A percentile compares a stretch with the other conserved stretches of the same genome.
Evolutionary conservation across 2,329 filamentous ascomycete genomes (phyloP).

Genomic region (Ophiostoma australiae): DNA sequence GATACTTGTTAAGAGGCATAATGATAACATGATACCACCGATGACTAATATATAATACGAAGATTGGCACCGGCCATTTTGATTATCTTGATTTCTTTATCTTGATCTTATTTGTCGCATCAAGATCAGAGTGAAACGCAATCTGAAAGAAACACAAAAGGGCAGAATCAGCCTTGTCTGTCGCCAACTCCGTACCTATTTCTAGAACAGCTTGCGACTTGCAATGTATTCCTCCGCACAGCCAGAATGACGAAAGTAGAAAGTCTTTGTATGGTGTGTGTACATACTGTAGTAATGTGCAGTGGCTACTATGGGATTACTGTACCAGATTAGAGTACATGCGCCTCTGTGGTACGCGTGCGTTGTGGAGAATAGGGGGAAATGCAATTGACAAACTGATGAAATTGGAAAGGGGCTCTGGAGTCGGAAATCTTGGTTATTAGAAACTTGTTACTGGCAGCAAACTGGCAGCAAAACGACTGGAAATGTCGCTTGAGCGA

Average conservation of each 20-base stretch:
- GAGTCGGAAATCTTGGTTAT: not conserved
- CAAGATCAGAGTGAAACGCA: not conserved
- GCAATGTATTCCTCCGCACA: not conserved
- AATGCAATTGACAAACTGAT: not conserved
- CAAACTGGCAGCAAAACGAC: not conserved
- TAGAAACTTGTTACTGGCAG: not conserved
- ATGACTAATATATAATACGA: not conserved
- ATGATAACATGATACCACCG: not conserved
- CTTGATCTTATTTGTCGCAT: not conserved
- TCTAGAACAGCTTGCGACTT: conserved; percentile 1
- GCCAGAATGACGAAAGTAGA: not conserved
- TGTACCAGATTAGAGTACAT: not conserved
- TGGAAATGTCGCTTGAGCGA: not conserved
- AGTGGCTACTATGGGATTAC: too few species aligned
- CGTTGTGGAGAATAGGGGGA: not conserved
- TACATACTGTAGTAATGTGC: too few species aligned
- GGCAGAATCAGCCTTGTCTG: not conserved
- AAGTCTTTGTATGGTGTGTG: not conserved
- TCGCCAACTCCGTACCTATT: not conserved
- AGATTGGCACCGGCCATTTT: not conserved
- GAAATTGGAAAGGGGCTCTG: not conserved
- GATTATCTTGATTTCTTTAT: not conserved
- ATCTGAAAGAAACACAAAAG: not conserved
- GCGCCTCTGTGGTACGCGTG: conserved; percentile 8
- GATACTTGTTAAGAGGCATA: not conserved